These are phyloP conservation scores for Clarireedia hainanense DNA, from an alignment of 2,329 filamentous ascomycete genomes.

Conservation along the genomic window DNA sequence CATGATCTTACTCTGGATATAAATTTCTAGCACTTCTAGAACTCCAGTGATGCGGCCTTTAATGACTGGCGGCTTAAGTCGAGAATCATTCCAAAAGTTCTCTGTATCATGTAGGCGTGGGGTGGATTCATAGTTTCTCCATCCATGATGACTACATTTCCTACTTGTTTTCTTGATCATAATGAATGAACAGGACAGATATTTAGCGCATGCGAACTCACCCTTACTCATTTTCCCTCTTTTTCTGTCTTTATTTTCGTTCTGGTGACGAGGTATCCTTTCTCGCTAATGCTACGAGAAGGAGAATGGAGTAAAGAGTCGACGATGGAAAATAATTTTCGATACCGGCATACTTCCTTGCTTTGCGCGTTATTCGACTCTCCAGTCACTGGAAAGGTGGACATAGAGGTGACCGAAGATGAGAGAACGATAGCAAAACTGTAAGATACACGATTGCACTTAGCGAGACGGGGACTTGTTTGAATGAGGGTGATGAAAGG, in stretches of 20 bases:
- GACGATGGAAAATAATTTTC: no score
- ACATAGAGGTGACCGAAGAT: background rate
- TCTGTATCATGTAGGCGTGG: background rate
- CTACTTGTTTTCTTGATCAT: background rate
- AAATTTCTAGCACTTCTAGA: background rate
- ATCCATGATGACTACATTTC: background rate
- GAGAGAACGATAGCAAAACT: background rate
- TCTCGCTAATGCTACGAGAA: background rate
- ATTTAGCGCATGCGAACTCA: background rate
- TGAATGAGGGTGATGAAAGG: background rate
- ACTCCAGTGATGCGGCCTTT: constrained; percentile 3
- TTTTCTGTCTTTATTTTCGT: background rate
- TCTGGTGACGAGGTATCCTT: background rate
- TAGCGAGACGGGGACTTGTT: background rate
- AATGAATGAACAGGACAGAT: background rate
- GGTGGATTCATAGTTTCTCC: background rate
- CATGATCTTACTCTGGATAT: background rate
- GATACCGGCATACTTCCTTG: no score
- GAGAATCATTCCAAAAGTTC: constrained; percentile 6
- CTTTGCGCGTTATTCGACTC: no score
- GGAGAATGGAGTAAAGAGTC: background rate
- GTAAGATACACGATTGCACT: background rate
- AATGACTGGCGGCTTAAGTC: constrained; percentile 6
- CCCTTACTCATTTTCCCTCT: background rate
- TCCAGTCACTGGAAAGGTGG: no score